phyloP scores from a whole-genome alignment of 148 eudicot species.

The Fallopia convolvulus region DNA sequence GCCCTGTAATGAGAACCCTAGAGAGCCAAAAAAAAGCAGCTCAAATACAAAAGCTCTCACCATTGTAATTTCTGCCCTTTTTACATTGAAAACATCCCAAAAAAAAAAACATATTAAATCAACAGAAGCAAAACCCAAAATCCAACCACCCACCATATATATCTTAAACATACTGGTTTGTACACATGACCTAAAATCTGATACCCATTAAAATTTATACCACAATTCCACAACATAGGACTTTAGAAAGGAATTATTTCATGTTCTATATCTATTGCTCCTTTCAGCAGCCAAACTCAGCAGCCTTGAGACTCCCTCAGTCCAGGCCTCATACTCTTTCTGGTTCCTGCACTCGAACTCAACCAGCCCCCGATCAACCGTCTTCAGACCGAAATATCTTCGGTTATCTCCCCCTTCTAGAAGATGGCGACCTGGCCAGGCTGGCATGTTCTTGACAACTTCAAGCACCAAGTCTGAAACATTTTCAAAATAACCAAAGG shows the following conservation, averaged over 20 bases:
- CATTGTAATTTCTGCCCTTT: constrained; percentile 3
- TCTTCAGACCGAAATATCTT: constrained; percentile 67
- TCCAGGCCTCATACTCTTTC: constrained; percentile 61
- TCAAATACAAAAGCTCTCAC: not conserved
- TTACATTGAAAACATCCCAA: not conserved
- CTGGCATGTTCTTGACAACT: constrained; percentile 56
- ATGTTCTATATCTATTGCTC: constrained; percentile 12
- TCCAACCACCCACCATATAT: not conserved
- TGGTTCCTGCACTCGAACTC: constrained; percentile 74
- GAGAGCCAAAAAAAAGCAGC: not conserved
- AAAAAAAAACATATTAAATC: not conserved
- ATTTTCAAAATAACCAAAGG: not conserved
- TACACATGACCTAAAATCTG: not conserved
- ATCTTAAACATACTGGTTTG: not conserved
- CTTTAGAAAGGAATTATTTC: not conserved
- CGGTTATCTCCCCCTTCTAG: constrained; percentile 50
- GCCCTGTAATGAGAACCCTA: not conserved
- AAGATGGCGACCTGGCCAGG: constrained; percentile 66
- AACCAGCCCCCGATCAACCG: constrained; percentile 44
- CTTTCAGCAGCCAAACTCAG: constrained; percentile 44
- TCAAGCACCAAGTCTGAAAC: constrained; percentile 57
- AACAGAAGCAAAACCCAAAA: not conserved
- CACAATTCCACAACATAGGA: not conserved
- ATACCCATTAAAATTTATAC: not conserved
- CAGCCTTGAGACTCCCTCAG: constrained; percentile 62